A percentile compares a stretch with the other conserved stretches of the same genome.
These are phyloP conservation scores for Powellomyces hirtus DNA, from an alignment of 192 early-diverging fungal genomes.

Conservation along the genomic window DNA sequence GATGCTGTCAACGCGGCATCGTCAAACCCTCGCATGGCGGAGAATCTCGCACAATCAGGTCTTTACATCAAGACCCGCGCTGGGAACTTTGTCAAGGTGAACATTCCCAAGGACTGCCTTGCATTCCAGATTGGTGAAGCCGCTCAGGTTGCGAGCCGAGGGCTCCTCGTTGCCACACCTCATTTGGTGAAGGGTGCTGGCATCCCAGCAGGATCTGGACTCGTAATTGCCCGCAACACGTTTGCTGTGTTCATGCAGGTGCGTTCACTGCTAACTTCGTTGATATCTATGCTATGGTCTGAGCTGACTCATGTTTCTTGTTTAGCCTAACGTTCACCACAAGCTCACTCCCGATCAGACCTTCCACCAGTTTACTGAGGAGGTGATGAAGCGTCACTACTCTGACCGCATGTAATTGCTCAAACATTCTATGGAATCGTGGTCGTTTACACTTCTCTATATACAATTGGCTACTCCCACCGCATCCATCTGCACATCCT, in stretches of 20 bases:
- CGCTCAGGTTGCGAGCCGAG: constrained; percentile 47
- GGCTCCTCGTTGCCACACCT: constrained; percentile 60
- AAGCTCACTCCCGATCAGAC: constrained; percentile 36
- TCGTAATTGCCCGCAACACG: constrained; percentile 52
- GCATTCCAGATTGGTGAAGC: constrained; percentile 74
- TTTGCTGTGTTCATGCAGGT: constrained; percentile 71
- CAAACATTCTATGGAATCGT: too few species aligned
- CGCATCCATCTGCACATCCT: too few species aligned
- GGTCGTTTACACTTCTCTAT: too few species aligned
- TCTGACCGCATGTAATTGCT: too few species aligned
- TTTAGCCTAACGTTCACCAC: constrained; percentile 48
- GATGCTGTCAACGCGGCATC: constrained; percentile 18
- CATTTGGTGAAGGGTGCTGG: constrained; percentile 63
- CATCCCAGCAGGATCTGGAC: neutral
- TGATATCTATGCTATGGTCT: neutral
- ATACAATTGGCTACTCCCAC: too few species aligned
- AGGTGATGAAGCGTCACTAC: constrained; percentile 38
- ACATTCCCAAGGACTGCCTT: constrained; percentile 58
- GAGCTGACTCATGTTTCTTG: neutral
- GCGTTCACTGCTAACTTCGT: neutral
- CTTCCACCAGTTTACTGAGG: constrained; percentile 51
- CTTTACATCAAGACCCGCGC: constrained; percentile 59
- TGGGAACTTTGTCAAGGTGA: constrained; percentile 44
- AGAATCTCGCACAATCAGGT: constrained; percentile 43
- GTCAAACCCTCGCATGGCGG: constrained; percentile 19